A percentile compares a stretch with the other conserved stretches of the same genome.
Evolutionary conservation across 2,329 filamentous ascomycete species (phyloP).

Genomic region (Fonsecaea erecta): DNA sequence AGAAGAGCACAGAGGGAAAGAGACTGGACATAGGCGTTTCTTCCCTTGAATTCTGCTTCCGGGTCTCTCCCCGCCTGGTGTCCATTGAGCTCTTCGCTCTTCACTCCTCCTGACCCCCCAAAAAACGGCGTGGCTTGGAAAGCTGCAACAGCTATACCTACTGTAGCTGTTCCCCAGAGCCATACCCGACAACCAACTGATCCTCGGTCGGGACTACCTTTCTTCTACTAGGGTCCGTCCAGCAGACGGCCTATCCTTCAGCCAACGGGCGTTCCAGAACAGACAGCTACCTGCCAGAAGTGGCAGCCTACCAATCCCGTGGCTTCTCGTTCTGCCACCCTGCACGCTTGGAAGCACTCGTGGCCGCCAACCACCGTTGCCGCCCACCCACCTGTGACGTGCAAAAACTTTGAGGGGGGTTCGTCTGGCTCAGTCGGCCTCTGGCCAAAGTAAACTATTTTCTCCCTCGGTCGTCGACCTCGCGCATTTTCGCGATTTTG

Average conservation of each 20-base stretch:
- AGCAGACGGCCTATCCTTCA: slow-evolving; percentile 12
- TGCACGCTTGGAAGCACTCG: slow-evolving; percentile 18
- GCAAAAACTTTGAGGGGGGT: slow-evolving; percentile 15
- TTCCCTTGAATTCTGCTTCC: slow-evolving; percentile 2
- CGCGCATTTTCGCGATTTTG: slow-evolving; percentile 14
- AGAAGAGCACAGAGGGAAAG: not conserved
- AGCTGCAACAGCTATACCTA: not conserved
- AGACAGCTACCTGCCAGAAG: slow-evolving; percentile 28
- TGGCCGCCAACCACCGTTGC: slow-evolving; percentile 26
- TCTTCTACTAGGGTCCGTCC: slow-evolving; percentile 18
- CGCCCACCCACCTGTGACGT: slow-evolving; percentile 32
- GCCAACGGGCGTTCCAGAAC: slow-evolving; percentile 29
- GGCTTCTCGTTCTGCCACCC: slow-evolving; percentile 23
- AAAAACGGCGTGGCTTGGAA: not conserved
- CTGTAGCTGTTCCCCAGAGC: slow-evolving; percentile 9
- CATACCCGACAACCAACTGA: slow-evolving; percentile 5
- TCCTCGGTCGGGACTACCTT: slow-evolving; percentile 24
- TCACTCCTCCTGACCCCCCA: slow-evolving; percentile 1
- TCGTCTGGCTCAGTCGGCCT: slow-evolving; percentile 16
- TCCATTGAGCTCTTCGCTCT: slow-evolving; percentile 2
- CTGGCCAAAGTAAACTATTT: slow-evolving; percentile 15
- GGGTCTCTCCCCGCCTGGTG: not conserved
- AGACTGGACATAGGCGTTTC: not conserved
- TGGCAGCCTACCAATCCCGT: slow-evolving; percentile 26
- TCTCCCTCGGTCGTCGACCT: slow-evolving; percentile 19